Evolutionary conservation across 2,329 filamentous ascomycete genomes (phyloP), one percentile per base, ranked within the genome.

Genomic region (Endoconidiophora polonica): DNA sequence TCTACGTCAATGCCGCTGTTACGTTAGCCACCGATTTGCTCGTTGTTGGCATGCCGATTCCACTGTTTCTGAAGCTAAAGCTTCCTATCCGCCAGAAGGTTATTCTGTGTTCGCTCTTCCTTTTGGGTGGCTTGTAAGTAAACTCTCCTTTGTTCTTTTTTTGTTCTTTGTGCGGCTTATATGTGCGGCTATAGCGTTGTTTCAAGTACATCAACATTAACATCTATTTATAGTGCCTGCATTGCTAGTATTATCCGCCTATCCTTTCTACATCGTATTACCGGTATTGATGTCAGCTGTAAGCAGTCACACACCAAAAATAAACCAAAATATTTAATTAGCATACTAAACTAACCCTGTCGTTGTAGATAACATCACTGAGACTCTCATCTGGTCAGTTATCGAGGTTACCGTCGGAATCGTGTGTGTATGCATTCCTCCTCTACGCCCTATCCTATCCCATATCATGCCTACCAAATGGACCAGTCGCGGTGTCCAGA

Each of bases 341-440:
- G 2, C 7, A 2, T 23, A 18, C 9, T 38, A 40, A 33, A 26
- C 33, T 43, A 49, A 49, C 46, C 22, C 24, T 46, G 5, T 36
- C 2, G 0, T 22, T 4, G 5, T 26, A 63, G 61, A 59, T 49
- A 57, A 58, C 49, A 56, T 62, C 26, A 58, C 59, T 16, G 54
- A 55, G 0, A 59, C 59, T 43, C 55, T 62, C 42, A 56, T 61
- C 50, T 63, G 60, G 59, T 59, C 60, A 5, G 55, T 62, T 26
- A 57, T 61, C 26, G 62, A 64, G 52, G 58, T 59, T 45, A 59
- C 58, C 24, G 54, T 63, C 10, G 60, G 59, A 44, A 64, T 64
- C 52, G 56, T 62, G 29, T 62, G 60, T 53, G 61, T 61, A 7
- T 63, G 61, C 5, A 53, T 63, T n/a, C 61, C 62, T 3, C 58